Conservation (phyloP, 306 rosid genomes). For the Prunus armeniaca region DNA sequence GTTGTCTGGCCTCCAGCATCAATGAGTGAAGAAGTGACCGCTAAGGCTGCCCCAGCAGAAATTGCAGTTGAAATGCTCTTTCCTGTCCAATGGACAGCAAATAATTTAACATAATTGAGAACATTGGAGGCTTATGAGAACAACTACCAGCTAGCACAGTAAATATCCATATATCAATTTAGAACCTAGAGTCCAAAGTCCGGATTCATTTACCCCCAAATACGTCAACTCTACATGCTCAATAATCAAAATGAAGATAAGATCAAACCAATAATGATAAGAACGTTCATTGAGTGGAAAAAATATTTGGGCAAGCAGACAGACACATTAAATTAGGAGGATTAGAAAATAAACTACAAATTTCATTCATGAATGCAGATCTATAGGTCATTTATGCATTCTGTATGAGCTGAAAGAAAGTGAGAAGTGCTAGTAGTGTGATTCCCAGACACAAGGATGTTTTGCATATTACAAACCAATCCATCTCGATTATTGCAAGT, state of each 20-base stretch:
- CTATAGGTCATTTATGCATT: background rate
- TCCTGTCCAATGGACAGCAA: constrained; percentile 46
- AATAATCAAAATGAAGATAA: background rate
- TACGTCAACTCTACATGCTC: background rate
- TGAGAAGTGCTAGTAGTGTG: background rate
- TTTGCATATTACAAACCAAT: background rate
- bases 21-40: constrained; percentile 64
- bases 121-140: background rate
- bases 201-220: background rate
- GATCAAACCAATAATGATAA: background rate
- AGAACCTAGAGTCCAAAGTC: background rate
- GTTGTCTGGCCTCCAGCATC: constrained; percentile 78
- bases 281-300: background rate
- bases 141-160: background rate
- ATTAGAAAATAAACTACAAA: background rate
- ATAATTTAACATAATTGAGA: constrained; percentile 9
- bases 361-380: background rate
- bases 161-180: background rate
- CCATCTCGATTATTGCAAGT: background rate
- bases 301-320: background rate
- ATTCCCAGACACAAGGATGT: background rate
- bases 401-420: background rate
- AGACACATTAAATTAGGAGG: background rate
- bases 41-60: constrained; percentile 91
- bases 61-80: constrained; percentile 80